A percentile compares a stretch with the other conserved stretches of the same genome.
Evolutionary conservation across 495 filamentous ascomycete species (phyloP).

Genomic region (Venustampulla echinocandica): DNA sequence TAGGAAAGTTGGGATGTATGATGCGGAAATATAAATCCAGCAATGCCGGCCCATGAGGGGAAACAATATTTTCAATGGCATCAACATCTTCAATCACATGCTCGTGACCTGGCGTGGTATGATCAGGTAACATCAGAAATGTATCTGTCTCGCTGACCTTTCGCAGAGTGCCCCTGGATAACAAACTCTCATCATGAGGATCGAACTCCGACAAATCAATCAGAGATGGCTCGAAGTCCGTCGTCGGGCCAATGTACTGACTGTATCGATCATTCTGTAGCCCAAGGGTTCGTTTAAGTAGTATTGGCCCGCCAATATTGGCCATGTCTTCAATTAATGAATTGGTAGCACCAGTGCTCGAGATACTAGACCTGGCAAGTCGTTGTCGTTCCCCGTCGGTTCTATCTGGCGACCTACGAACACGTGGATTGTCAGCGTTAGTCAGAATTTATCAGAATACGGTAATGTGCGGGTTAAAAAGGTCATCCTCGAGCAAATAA

Average conservation of each 20-base stretch:
- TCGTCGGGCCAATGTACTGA: slow-evolving; percentile 59
- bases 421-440: slow-evolving; percentile 4
- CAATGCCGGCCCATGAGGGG: slow-evolving; percentile 69
- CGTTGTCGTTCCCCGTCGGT: slow-evolving; percentile 43
- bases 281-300: slow-evolving; percentile 56
- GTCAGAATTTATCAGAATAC: background rate
- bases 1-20: slow-evolving; percentile 85
- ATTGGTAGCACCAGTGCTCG: slow-evolving; percentile 40
- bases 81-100: slow-evolving; percentile 59
- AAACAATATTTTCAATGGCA: slow-evolving; percentile 73
- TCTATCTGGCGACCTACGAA: slow-evolving; percentile 40
- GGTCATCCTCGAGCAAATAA: slow-evolving; percentile 2
- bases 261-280: slow-evolving; percentile 54
- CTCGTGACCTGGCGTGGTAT: slow-evolving; percentile 50
- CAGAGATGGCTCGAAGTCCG: slow-evolving; percentile 64
- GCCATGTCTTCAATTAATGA: slow-evolving; percentile 53
- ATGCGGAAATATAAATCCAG: slow-evolving; percentile 82
- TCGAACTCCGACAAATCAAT: slow-evolving; percentile 66
- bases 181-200: slow-evolving; percentile 59
- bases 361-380: slow-evolving; percentile 44
- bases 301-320: slow-evolving; percentile 49
- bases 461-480: background rate
- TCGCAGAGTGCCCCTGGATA: slow-evolving; percentile 60
- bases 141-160: slow-evolving; percentile 76
- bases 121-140: slow-evolving; percentile 71